Conservation (phyloP, 2,329 filamentous ascomycete genomes). For the Penicillium sp. region DNA sequence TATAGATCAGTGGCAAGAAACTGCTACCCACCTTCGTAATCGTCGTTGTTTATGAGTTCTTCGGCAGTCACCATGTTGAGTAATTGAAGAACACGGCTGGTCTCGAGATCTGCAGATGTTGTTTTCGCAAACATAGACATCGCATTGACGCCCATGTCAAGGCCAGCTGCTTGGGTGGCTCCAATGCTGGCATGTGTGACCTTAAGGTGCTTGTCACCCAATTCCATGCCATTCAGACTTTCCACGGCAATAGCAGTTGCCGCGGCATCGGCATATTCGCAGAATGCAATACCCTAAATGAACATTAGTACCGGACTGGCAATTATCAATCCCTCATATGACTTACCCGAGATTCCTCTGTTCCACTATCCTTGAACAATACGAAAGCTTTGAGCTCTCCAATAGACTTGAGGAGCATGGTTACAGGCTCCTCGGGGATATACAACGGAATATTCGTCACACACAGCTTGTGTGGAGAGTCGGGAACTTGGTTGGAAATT, state of each 20-base stretch:
- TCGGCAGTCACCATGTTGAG: constrained; percentile 98
- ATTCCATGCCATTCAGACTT: constrained; percentile 86
- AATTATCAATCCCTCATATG: not conserved
- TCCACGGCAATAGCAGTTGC: constrained; percentile 82
- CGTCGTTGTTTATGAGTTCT: constrained; percentile 87
- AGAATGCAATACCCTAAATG: constrained; percentile 84
- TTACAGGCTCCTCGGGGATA: constrained; percentile 85
- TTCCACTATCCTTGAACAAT: constrained; percentile 78
- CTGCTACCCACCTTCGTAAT: constrained; percentile 74
- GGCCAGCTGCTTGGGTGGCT: constrained; percentile 82
- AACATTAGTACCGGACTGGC: constrained; percentile 13
- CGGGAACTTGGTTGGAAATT: constrained; percentile 75
- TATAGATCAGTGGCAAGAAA: not conserved
- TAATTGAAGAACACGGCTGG: constrained; percentile 80
- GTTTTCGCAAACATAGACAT: constrained; percentile 98
- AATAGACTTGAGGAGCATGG: constrained; percentile 84
- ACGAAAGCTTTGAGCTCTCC: constrained; percentile 90
- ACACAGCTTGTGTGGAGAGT: constrained; percentile 93
- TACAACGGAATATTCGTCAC: constrained; percentile 85
- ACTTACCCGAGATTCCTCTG: constrained; percentile 81
- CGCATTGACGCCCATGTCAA: constrained; percentile 94
- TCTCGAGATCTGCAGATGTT: constrained; percentile 71
- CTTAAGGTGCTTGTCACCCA: constrained; percentile 80
- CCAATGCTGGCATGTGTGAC: constrained; percentile 88
- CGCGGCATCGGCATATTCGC: constrained; percentile 77